Evolutionary conservation across 2,329 filamentous ascomycete genomes (phyloP).

Genomic region (Cyphellophora europaea): DNA sequence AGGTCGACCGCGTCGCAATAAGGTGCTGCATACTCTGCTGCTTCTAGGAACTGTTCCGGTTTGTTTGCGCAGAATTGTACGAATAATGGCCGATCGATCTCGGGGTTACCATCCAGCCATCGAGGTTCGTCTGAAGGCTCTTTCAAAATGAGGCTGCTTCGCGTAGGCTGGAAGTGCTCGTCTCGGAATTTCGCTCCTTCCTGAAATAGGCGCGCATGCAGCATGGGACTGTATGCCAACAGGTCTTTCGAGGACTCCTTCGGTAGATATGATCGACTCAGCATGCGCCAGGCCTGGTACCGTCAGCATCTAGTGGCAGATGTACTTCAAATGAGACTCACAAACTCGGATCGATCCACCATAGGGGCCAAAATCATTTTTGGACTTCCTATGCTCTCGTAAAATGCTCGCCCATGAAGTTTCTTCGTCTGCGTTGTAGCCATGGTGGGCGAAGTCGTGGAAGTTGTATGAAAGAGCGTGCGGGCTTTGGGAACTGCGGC

Average conservation of each 20-base stretch:
- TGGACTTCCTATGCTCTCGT: conserved; percentile 86
- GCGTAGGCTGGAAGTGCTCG: conserved; percentile 67
- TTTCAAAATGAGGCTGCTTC: conserved; percentile 26
- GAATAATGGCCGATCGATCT: conserved; percentile 77
- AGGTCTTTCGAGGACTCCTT: conserved; percentile 54
- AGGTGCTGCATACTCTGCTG: conserved; percentile 68
- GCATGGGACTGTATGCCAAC: conserved; percentile 90
- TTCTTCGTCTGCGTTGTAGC: conserved; percentile 35
- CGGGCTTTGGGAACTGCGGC: no score
- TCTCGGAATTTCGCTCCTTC: conserved; percentile 68
- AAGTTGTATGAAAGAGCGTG: no score
- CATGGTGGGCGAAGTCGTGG: background rate
- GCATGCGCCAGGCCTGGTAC: conserved; percentile 81
- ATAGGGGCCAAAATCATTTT: conserved; percentile 89
- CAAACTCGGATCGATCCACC: conserved; percentile 98
- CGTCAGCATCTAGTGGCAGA: background rate
- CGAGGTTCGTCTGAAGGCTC: conserved; percentile 25
- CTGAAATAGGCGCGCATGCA: conserved; percentile 81
- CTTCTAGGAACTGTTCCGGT: conserved; percentile 41
- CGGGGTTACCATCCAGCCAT: conserved; percentile 79
- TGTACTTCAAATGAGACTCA: conserved; percentile 37
- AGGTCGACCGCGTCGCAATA: conserved; percentile 88
- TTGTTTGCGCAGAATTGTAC: conserved; percentile 77
- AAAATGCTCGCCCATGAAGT: conserved; percentile 79
- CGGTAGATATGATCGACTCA: conserved; percentile 84